Percentiles rank a stretch among this genome's conserved stretches.
These are phyloP conservation scores for Phytophthora constricta DNA, from an alignment of 352 stramenopile genomes.

Conservation along the genomic window DNA sequence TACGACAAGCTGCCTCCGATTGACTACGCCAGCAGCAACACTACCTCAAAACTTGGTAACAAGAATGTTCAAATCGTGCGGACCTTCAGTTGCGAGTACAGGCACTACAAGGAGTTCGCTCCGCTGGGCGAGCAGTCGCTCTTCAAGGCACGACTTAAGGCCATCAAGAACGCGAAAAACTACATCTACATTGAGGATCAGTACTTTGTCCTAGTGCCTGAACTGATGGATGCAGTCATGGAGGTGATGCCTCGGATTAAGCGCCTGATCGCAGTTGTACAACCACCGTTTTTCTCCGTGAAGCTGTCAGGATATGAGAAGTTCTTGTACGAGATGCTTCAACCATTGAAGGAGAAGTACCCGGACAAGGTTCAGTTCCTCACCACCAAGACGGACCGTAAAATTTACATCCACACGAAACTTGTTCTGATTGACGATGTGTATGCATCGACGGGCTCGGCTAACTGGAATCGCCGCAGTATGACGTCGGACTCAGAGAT, in stretches of 20 bases:
- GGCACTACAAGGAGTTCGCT: constrained; percentile 59
- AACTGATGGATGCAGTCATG: constrained; percentile 45
- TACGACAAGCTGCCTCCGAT: constrained; percentile 22
- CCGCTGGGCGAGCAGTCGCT: constrained; percentile 56
- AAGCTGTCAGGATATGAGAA: constrained; percentile 38
- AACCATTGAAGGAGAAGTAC: constrained; percentile 44
- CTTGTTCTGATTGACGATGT: constrained; percentile 78
- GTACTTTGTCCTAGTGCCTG: constrained; percentile 48
- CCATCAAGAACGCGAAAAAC: constrained; percentile 52
- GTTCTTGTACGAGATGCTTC: constrained; percentile 50
- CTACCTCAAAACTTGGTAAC: constrained; percentile 10
- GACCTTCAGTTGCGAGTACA: constrained; percentile 64
- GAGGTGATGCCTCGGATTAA: constrained; percentile 43
- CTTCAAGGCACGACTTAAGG: constrained; percentile 50
- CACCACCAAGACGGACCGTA: constrained; percentile 34
- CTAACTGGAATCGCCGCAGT: constrained; percentile 90
- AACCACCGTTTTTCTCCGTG: constrained; percentile 25
- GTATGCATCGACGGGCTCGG: constrained; percentile 72
- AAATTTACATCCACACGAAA: constrained; percentile 72
- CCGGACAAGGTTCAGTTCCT: constrained; percentile 52
- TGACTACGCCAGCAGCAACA: constrained; percentile 17
- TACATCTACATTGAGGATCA: constrained; percentile 42
- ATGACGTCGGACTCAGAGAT: constrained; percentile 62
- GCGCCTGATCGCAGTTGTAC: constrained; percentile 48
- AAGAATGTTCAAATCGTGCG: constrained; percentile 63